Evolutionary conservation across 1,139 yeast genomes (phyloP), one percentile per base, ranked within the genome.

Genomic region (Pichia sp.): DNA sequence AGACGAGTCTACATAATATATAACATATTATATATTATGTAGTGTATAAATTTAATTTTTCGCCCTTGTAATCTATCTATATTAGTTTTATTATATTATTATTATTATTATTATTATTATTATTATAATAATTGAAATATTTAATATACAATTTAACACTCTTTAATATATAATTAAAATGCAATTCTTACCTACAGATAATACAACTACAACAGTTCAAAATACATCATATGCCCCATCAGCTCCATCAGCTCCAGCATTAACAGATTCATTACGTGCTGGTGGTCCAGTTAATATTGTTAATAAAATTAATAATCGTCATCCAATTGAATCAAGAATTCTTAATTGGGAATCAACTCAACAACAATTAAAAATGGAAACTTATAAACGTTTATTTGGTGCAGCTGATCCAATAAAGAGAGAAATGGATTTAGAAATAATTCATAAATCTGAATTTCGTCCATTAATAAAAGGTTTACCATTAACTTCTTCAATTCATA

Each of bases 351-450:
- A 89, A 28, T 71, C 73, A 46, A 82, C 85, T 9, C 92, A 87
- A 60, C 74, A 73, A 40, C 80, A 80, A 36, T 70, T 84, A 53
- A 79, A 80, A 57, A 61, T 89, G 70, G 95, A 89, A 61, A 79
- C 80, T 46, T 82, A 85, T 65, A 77, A 95, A 60, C 77, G 95
- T 53, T 68, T 87, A 26, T 89, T 84, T 64, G 98, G 98, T 28
- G 83, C 95, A 39, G 96, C 95, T 11, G 97, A 87, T 59, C 96
- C 97, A 7, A 80, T 92, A 55, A 82, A 87, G 63, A 77, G 97
- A 61, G 79, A 85, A 28, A 86, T 92, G 86, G 97, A 94, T 55
- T 68, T 87, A 59, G 72, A 76, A 46, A 75, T 87, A 33, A 83
- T 90, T n/a, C 78, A 78, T 39, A 71, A 74, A 41, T 77, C 87